Percentiles rank a stretch among this genome's conserved stretches.
These are phyloP conservation scores for Thoreauomyces humboldtii DNA, from an alignment of 192 early-diverging fungal species.

Conservation along the genomic window DNA sequence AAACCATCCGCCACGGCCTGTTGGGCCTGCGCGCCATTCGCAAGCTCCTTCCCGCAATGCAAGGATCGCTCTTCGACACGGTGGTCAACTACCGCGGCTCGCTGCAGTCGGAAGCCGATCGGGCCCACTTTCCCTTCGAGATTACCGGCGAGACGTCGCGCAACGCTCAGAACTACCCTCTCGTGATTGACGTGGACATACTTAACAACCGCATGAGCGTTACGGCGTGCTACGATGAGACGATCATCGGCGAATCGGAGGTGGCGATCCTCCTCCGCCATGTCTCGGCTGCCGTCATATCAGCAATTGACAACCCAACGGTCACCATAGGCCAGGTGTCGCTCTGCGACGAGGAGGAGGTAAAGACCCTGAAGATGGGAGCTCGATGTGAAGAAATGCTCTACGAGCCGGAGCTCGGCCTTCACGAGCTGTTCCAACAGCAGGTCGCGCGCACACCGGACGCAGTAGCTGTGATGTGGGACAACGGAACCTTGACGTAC, in stretches of 20 bases:
- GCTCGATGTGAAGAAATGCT: neutral
- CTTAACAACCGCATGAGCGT: neutral
- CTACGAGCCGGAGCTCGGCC: neutral
- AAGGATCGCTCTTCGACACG: neutral
- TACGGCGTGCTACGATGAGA: neutral
- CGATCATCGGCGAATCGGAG: neutral
- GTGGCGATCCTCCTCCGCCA: neutral
- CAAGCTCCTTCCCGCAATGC: neutral
- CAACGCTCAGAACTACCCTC: neutral
- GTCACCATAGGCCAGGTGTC: neutral
- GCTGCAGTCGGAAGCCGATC: neutral
- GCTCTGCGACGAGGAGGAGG: neutral
- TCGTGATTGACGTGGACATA: neutral
- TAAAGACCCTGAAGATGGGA: neutral
- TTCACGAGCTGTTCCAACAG: neutral
- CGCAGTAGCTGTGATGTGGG: constrained; percentile 6
- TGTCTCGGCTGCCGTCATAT: neutral
- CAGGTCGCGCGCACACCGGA: constrained; percentile 7
- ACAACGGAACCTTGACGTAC: constrained; percentile 27
- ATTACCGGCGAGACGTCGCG: neutral
- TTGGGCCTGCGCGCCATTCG: neutral
- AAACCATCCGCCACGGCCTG: neutral
- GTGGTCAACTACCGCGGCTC: neutral
- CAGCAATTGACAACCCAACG: neutral
- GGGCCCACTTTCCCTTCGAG: neutral